Evolutionary conservation across 192 early-diverging fungal species (phyloP).

Genomic region (Backusella luteola): DNA sequence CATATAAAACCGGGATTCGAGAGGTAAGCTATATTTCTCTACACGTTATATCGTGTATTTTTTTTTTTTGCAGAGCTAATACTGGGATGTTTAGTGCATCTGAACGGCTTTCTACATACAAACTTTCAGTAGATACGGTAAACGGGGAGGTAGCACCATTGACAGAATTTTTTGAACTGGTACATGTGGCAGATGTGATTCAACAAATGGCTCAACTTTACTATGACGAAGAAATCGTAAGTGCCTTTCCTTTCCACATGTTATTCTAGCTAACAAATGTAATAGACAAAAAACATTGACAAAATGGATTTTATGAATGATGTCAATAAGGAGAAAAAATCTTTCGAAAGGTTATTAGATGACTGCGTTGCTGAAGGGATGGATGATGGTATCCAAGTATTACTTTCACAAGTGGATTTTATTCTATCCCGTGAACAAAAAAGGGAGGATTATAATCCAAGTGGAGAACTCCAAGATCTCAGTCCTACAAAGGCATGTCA

Average conservation of each 20-base stretch:
- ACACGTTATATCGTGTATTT: not conserved
- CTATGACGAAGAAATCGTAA: slow-evolving; percentile 83
- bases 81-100: slow-evolving; percentile 38
- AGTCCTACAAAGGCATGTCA: slow-evolving; percentile 84
- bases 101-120: slow-evolving; percentile 42
- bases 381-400: slow-evolving; percentile 83
- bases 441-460: slow-evolving; percentile 74
- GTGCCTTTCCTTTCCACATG: not conserved
- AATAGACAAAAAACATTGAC: slow-evolving; percentile 69
- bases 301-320: slow-evolving; percentile 90
- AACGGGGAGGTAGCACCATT: slow-evolving; percentile 55
- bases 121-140: slow-evolving; percentile 36
- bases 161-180: slow-evolving; percentile 88
- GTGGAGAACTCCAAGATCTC: slow-evolving; percentile 53
- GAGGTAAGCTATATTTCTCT: slow-evolving; percentile 4
- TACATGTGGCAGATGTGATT: slow-evolving; percentile 91
- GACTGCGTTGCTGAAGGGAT: slow-evolving; percentile 89
- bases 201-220: slow-evolving; percentile 95
- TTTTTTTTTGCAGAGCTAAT: not conserved
- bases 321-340: slow-evolving; percentile 89
- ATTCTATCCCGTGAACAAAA: slow-evolving; percentile 73
- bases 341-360: slow-evolving; percentile 83
- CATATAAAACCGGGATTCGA: slow-evolving; percentile 76
- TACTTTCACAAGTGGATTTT: slow-evolving; percentile 85
- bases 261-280: not conserved